A percentile compares a stretch with the other conserved stretches of the same genome.
These are phyloP conservation scores for Teratosphaeriaceae sp. DNA, from an alignment of 2,329 filamentous ascomycete species.

Conservation along the genomic window DNA sequence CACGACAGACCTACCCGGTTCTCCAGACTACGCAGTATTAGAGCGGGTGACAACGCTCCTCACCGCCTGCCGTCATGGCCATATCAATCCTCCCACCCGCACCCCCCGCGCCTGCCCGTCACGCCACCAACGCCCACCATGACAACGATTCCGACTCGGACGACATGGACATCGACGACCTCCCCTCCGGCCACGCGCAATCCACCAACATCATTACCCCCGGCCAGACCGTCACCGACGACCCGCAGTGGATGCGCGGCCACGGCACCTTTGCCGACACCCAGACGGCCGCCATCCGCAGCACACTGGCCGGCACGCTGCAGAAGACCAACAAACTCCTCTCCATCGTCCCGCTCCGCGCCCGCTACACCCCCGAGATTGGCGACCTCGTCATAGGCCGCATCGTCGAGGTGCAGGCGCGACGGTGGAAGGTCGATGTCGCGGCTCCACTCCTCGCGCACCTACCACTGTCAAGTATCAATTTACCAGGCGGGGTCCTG, in stretches of 20 bases:
- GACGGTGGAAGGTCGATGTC: constrained; percentile 92
- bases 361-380: constrained; percentile 91
- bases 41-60: no score
- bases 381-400: constrained; percentile 91
- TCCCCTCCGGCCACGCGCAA: constrained; percentile 37
- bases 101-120: constrained; percentile 23
- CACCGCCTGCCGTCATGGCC: no score
- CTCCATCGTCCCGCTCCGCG: constrained; percentile 80
- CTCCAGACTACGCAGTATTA: background rate
- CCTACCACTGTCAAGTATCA: constrained; percentile 83
- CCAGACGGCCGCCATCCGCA: constrained; percentile 63
- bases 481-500: constrained; percentile 87
- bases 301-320: constrained; percentile 83
- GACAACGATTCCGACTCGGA: constrained; percentile 27
- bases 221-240: constrained; percentile 78
- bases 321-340: constrained; percentile 96
- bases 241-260: constrained; percentile 97
- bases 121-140: constrained; percentile 12
- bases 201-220: constrained; percentile 67
- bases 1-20: background rate
- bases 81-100: constrained; percentile 53
- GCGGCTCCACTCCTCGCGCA: constrained; percentile 78
- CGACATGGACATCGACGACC: constrained; percentile 43
- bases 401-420: constrained; percentile 89
- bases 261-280: constrained; percentile 77